Evolutionary conservation across 441 rosid genomes (phyloP).

Genomic region (Pelargonium australe): DNA sequence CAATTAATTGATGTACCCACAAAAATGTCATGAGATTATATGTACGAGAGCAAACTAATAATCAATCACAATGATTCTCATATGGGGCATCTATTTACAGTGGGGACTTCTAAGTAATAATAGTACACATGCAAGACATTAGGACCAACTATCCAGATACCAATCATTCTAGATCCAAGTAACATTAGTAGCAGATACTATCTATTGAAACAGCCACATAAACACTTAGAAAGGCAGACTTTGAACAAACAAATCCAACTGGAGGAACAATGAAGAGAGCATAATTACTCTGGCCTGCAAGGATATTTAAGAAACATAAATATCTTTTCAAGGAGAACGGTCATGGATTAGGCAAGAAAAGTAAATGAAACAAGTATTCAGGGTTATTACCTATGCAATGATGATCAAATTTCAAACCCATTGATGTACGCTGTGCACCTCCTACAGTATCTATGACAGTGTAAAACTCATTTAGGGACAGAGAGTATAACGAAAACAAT

Average conservation of each 20-base stretch:
- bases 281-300: conserved; percentile 49
- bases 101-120: neutral
- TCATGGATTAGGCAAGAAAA: neutral
- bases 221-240: conserved; percentile 31
- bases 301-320: conserved; percentile 11
- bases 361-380: neutral
- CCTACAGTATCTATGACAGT: too few relatives aligned
- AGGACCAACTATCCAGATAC: neutral
- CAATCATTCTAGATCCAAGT: neutral
- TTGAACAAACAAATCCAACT: conserved; percentile 43
- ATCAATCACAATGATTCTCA: neutral
- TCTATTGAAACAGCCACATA: neutral
- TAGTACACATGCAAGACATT: neutral
- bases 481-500: too few relatives aligned
- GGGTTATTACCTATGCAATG: conserved; percentile 38
- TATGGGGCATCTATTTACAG: neutral
- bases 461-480: too few relatives aligned
- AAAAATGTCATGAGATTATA: neutral
- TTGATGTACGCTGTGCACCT: too few relatives aligned
- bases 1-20: neutral
- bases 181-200: neutral
- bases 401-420: too few relatives aligned
- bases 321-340: neutral
- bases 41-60: too few relatives aligned
- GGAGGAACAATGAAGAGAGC: conserved; percentile 48